Base-by-base conservation (phyloP, 208 protist species). In the Acanthamoeba lugdunensis region DNA sequence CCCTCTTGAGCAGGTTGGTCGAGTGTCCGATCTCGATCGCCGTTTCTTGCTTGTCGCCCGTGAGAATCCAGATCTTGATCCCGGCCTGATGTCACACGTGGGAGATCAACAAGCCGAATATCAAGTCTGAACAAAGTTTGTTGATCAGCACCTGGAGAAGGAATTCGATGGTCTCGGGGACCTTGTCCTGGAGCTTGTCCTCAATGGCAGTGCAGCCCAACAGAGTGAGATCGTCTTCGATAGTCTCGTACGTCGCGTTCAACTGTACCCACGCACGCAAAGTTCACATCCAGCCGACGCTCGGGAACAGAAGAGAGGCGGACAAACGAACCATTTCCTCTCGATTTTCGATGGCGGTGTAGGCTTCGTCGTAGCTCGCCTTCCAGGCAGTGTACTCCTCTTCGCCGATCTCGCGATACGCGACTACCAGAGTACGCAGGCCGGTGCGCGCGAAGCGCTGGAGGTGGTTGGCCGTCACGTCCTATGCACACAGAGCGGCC, bases 101-200 rank as follows among this genome's bases (percentile, higher is more conserved):
- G 8, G 0, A 50, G 25, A 33, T 81, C 54, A 21, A 13, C 16
- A 21, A 58, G 54, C 54, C 54, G 5, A 58, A 58, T n/a, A 28
- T 67, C 30, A 95, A 37, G 28, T 90, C 61, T 13, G 79, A 45
- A 45, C 41, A 11, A 45, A 11, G 9, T 90, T 95, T 75, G 93
- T 95, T 96, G 50, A 99, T 98, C 2, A 82, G 52, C 2, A 84
- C 92, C 92, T 97, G 94, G 16, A 52, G n/a, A 16, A 94, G 96
- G 94, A 97, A 97, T 67, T 97, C 89, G 54, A 99, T 97, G n/a
- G 98, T 98, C 91, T 99, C 98, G 23, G 98, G 97, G 5, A 98
- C 98, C n/a, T 95, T 96, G 25, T 98, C 97, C 95, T 99, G 98
- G 69, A 99, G 95, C 95, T 98, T 98, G 96, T 99, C 98, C 95